Base-by-base conservation (phyloP, 257 asterid genomes). In the Rehmannia glutinosa region DNA sequence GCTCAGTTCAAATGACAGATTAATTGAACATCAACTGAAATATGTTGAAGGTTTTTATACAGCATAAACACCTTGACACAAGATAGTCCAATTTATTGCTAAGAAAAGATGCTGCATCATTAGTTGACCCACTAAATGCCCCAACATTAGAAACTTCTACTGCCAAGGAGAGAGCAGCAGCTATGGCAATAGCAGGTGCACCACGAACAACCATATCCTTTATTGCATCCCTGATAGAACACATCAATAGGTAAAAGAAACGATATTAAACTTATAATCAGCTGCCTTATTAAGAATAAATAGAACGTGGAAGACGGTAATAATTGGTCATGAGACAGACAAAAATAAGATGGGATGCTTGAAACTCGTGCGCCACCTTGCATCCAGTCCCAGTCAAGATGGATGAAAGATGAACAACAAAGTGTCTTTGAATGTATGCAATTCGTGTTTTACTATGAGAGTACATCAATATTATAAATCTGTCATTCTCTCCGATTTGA, bases 171-270 rank as follows among this genome's bases (percentile, higher is more conserved):
- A 93, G 97, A 33, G 96, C 92, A 58, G 99, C 99, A 52, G 97
- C 89, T 65, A 93, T 88, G 70, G 97, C 99, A 75, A 90, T 90
- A 45, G 99, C 97, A 51, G 99, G 99, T 41, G 99, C 99, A 61
- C 99, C 97, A 50, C 97, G 99, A 74, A 93, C 99, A 70, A 93
- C 99, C 99, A 93, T 93, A 56, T 86, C 97, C 80, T 73, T 75
- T 79, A 90, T 93, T 32, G 99, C 96, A 73, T 38, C 80, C 99
- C 97, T 93, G 80, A 67, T 46, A 51, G 69, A 38, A 58, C 51
- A 70, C 23, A 54, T 42, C 47, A 65, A 5, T 5, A 15, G 12
- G 46, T 57, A 39, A 19, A 36, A 45, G 15, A 69, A 36, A 55
- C 21, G 19, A 62, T 52, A 9, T 68, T 13, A 15, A 55, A 46